phyloP scores from a whole-genome alignment of 2,329 filamentous ascomycete species.

The Aspergillus ochraceus region DNA sequence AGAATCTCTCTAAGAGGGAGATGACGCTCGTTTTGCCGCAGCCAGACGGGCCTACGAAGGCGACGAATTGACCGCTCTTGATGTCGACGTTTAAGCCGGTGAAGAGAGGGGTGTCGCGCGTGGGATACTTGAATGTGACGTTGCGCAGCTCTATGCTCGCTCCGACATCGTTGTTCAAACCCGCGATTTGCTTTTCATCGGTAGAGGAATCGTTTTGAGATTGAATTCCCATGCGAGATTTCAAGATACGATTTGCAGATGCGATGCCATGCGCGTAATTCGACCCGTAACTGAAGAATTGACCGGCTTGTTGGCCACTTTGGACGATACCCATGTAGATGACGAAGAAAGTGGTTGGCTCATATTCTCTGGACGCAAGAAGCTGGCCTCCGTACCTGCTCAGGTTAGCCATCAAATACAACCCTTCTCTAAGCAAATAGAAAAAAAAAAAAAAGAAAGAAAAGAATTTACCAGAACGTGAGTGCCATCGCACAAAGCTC shows the following conservation, averaged over 20 bases:
- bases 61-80: slow-evolving; percentile 52
- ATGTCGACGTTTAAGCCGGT: slow-evolving; percentile 28
- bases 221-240: slow-evolving; percentile 17
- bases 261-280: slow-evolving; percentile 46
- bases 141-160: slow-evolving; percentile 5
- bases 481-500: slow-evolving; percentile 64
- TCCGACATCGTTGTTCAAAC: not conserved
- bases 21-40: slow-evolving; percentile 71
- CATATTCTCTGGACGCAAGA: slow-evolving; percentile 53
- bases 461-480: slow-evolving; percentile 53
- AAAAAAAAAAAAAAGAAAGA: not conserved
- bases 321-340: slow-evolving; percentile 67
- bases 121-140: slow-evolving; percentile 1
- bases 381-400: slow-evolving; percentile 64
- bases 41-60: slow-evolving; percentile 58
- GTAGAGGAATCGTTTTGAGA: not conserved
- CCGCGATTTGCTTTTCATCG: not conserved
- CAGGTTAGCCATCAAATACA: not conserved
- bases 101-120: not conserved
- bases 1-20: slow-evolving; percentile 63
- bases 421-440: too few species aligned
- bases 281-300: slow-evolving; percentile 66
- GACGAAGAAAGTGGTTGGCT: slow-evolving; percentile 52
- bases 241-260: slow-evolving; percentile 39
- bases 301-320: slow-evolving; percentile 66